Conservation (phyloP, 208 protist genomes). For the Strigomonas galati region DNA sequence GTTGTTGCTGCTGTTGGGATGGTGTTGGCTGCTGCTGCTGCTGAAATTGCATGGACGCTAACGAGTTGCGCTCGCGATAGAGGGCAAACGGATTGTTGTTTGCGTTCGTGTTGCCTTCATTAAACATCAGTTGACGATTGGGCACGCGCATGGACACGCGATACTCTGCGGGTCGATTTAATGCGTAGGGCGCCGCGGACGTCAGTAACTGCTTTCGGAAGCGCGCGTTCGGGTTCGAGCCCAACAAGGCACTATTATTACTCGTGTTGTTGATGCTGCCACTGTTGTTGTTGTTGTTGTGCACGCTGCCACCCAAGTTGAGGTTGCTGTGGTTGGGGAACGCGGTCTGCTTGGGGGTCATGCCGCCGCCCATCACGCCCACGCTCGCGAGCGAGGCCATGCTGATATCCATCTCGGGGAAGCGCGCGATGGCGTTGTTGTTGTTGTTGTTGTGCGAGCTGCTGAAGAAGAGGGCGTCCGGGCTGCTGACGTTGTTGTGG, state of each 20-base stretch:
- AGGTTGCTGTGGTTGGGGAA: not conserved
- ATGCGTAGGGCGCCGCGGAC: conserved; percentile 20
- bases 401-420: not conserved
- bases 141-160: conserved; percentile 14
- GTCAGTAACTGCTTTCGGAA: conserved; percentile 8
- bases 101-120: not conserved
- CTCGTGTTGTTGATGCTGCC: not conserved
- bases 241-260: not conserved
- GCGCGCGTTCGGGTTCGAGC: not conserved
- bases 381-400: not conserved
- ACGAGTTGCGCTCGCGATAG: not conserved
- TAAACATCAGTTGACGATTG: not conserved
- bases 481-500: not conserved
- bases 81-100: not conserved
- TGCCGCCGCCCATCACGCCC: not conserved
- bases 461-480: not conserved
- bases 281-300: conserved; percentile 1
- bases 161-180: conserved; percentile 23
- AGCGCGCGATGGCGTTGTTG: not conserved
- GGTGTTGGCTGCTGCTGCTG: no score
- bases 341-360: no score
- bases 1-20: not conserved
- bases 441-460: not conserved
- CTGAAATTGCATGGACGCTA: not conserved
- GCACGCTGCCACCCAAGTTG: not conserved